These are phyloP conservation scores for Uncinocarpus reesii DNA, from an alignment of 2,329 filamentous ascomycete species.

Conservation along the genomic window DNA sequence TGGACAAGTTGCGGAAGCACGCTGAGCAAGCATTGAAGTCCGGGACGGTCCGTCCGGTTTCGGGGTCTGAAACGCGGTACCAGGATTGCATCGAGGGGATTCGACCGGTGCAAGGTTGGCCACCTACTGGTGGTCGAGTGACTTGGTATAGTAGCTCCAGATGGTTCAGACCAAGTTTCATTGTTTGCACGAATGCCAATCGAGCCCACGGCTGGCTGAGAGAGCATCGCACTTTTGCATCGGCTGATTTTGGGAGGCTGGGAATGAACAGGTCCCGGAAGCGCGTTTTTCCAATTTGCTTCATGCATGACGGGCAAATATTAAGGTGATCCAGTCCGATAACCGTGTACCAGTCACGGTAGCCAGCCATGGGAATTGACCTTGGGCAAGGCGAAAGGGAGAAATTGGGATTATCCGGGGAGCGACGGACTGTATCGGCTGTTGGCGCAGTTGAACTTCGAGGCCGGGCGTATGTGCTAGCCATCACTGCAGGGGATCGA, in stretches of 20 bases:
- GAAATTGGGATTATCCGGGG: constrained; percentile 18
- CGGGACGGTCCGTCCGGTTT: constrained; percentile 52
- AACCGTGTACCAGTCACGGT: constrained; percentile 73
- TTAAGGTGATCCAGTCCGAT: constrained; percentile 60
- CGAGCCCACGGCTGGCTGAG: constrained; percentile 76
- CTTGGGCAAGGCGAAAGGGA: constrained; percentile 60
- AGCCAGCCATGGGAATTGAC: constrained; percentile 49
- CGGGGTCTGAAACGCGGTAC: constrained; percentile 64
- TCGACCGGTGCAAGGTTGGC: constrained; percentile 50
- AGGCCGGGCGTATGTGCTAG: constrained; percentile 1
- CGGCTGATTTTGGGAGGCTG: constrained; percentile 48
- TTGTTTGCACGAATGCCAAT: constrained; percentile 70
- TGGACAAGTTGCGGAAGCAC: constrained; percentile 62
- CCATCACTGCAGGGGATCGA: constrained; percentile 1
- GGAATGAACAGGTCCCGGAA: constrained; percentile 59
- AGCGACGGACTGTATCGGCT: constrained; percentile 12
- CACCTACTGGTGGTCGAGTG: constrained; percentile 50
- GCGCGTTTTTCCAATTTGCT: constrained; percentile 57
- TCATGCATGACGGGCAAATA: constrained; percentile 73
- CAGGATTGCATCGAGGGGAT: constrained; percentile 52
- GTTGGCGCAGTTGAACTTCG: constrained; percentile 13
- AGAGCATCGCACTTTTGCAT: constrained; percentile 58
- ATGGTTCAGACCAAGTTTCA: constrained; percentile 57
- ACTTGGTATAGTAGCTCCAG: constrained; percentile 61
- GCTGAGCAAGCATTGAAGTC: constrained; percentile 66